phyloP scores from a whole-genome alignment of 2,329 filamentous ascomycete species.

The Exserohilum turcica region DNA sequence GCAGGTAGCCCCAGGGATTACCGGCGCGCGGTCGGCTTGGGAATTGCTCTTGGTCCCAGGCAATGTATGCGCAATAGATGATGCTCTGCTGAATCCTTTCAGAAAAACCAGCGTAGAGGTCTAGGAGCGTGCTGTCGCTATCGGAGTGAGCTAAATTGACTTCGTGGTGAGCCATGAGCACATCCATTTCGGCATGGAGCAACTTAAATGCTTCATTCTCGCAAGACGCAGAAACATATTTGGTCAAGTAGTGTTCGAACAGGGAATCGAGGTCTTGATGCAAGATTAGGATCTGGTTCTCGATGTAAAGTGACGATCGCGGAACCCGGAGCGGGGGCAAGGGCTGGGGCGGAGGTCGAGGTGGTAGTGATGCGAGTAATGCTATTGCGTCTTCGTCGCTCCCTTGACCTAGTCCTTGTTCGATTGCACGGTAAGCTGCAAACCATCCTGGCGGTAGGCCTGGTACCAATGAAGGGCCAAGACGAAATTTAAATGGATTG shows the following conservation, averaged over 20 bases:
- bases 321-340: not conserved
- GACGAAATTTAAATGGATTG: no score
- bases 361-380: no score
- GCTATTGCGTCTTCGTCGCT: no score
- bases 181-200: not conserved
- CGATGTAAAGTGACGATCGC: not conserved
- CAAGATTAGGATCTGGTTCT: not conserved
- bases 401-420: no score
- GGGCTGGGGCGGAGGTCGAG: no score
- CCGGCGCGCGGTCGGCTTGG: not conserved
- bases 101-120: not conserved
- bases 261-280: not conserved
- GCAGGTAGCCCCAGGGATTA: not conserved
- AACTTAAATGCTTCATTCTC: not conserved
- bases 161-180: not conserved
- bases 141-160: not conserved
- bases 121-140: not conserved
- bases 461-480: no score
- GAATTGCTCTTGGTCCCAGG: not conserved
- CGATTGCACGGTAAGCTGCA: no score
- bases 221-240: not conserved
- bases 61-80: not conserved
- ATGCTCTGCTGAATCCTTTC: not conserved
- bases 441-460: no score
- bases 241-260: not conserved